Conservation (phyloP, 1,139 yeast species). For the Scheffersomyces stambukii region DNA sequence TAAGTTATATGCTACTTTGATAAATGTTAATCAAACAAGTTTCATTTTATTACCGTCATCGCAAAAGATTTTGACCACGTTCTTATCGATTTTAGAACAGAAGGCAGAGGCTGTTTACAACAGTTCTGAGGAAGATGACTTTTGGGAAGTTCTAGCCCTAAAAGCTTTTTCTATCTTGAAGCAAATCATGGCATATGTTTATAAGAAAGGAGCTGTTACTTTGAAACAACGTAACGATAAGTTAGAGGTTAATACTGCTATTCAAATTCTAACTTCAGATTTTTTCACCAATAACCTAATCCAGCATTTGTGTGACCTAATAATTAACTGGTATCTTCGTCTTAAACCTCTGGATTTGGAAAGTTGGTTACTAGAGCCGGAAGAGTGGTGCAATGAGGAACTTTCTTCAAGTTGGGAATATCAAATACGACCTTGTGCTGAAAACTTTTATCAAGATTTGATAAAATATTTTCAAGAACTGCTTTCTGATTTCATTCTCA, state of each 20-base stretch:
- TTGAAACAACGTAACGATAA: slow-evolving; percentile 61
- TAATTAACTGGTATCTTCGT: slow-evolving; percentile 70
- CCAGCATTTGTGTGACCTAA: slow-evolving; percentile 55
- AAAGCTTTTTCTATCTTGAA: slow-evolving; percentile 68
- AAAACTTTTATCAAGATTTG: slow-evolving; percentile 75
- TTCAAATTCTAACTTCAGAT: slow-evolving; percentile 44
- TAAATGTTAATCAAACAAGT: slow-evolving; percentile 60
- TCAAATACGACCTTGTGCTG: slow-evolving; percentile 85
- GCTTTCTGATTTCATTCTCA: slow-evolving; percentile 59
- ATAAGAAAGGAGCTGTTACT: slow-evolving; percentile 64
- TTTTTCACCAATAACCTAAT: slow-evolving; percentile 58
- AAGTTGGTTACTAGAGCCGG: slow-evolving; percentile 81
- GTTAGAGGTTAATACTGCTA: slow-evolving; percentile 57
- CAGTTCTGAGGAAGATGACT: slow-evolving; percentile 47
- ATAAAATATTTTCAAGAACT: slow-evolving; percentile 58
- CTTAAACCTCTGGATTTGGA: slow-evolving; percentile 74
- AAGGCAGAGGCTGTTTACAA: slow-evolving; percentile 60
- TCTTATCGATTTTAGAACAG: slow-evolving; percentile 55
- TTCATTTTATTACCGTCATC: slow-evolving; percentile 69
- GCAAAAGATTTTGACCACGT: slow-evolving; percentile 52
- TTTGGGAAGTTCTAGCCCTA: slow-evolving; percentile 76
- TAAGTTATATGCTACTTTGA: slow-evolving; percentile 61
- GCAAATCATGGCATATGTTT: slow-evolving; percentile 55
- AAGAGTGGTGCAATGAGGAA: slow-evolving; percentile 88
- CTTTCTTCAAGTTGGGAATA: slow-evolving; percentile 75